Evolutionary conservation across 1,284 basidiomycete species (phyloP), one percentile per base, ranked within the genome.

Genomic region (Apiotrichum brassicae): DNA sequence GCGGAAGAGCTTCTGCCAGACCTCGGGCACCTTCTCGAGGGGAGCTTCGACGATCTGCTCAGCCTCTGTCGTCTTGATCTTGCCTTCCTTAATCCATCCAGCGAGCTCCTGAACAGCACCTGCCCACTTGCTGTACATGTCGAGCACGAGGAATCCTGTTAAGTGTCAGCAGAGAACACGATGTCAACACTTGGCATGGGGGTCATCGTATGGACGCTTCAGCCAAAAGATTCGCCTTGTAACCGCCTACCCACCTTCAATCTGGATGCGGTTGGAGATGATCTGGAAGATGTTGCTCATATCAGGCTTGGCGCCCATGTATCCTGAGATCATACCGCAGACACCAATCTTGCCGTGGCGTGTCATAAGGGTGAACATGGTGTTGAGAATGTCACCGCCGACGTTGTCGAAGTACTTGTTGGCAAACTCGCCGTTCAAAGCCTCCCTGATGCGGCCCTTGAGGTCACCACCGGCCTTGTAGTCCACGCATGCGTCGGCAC

Each of bases 401-500:
- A 76, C 73, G 43, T 75, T 76, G 49, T 72, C 69, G 44, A 67
- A 69, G 61, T 64, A 74, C 22, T 59, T 57, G 48, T 60, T 59
- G 23, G 61, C 53, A 42, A 62, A 61, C 49, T 61, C 64, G 19
- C 34, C 38, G 14, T 32, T 40, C 8, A 54, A 40, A 16, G 52
- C 52, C 4, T n/a, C 25, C 23, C 26, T 25, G 40, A 42, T 19
- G 8, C 24, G 26, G 12, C 24, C 34, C 3, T 22, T 16, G 12
- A 54, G 52, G 40, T 54, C 44, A 13, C 25, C 34, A n/a, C 34
- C 33, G 2, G 33, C 62, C 64, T 76, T 77, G 72, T 78, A 78
- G 59, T 78, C 76, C 60, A 78, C 62, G n/a, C 73, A 74, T 26
- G 64, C 65, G 63, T 78, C 76, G 30, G 75, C 75, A 1, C 75